Evolutionary conservation across 2,329 filamentous ascomycete genomes (phyloP), one percentile per base, ranked within the genome.

Genomic region (Colletotrichum tropicicola): DNA sequence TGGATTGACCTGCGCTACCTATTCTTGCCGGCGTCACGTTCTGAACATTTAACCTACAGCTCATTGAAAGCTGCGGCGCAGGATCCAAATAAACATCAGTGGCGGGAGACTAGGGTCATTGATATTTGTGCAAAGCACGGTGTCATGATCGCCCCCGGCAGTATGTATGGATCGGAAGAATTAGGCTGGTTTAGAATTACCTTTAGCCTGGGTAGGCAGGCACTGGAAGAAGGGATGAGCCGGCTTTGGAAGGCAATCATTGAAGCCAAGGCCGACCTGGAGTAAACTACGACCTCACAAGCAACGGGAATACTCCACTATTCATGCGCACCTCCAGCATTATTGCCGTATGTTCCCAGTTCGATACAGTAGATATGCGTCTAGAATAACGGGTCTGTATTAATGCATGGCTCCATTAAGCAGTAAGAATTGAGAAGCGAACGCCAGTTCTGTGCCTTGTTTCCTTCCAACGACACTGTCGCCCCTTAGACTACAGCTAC

Each of bases 101-200:
- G 60, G 23, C 55, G 68, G 8, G 68, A 73, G 44, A 2, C 21
- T 25, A 41, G 53, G 5, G 65, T 71, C 10, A 39, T 52, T 12
- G 28, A 59, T 5, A 21, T 37, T 1, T 68, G 56, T n/a, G 28
- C 61, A 4, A 56, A 44, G 21, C 67, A 68, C 9, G 69, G 68
- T 1, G 68, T 73, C 4, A 44, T 54, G 19, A 68, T 71, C 23
- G 62, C 67, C 1, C 44, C 53, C 2, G 70, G 70, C 6, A 60
- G 52, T 30, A 64, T 59, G n/a, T 73, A 70, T 44, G 59, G 37
- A 25, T 60, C 68, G 0, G 70, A 70, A 19, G 70, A 71, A 23
- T 41, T 70, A 25, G 70, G 71, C 5, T 72, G 69, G 68, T 73
- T 73, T 37, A 58, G 70, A 3, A n/a, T 72, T 7, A 68, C 58